Evolutionary conservation across 2,329 filamentous ascomycete species (phyloP).

Genomic region (Ophiosphaerella narmari): DNA sequence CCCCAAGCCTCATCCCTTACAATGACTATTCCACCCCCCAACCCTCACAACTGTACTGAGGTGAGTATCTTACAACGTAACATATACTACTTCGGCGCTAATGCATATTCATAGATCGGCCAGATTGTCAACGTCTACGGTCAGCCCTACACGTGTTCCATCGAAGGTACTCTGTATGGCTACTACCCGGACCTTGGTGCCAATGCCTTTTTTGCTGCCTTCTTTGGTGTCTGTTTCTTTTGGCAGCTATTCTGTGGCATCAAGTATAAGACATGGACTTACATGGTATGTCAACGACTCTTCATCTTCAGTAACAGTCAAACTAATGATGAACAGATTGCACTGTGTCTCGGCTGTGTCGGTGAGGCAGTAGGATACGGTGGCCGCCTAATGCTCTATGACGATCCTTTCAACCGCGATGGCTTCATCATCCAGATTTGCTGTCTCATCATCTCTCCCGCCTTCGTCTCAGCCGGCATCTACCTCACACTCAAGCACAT

Average conservation of each 20-base stretch:
- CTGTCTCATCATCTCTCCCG: slow-evolving; percentile 61
- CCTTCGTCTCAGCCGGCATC: slow-evolving; percentile 60
- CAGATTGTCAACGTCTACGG: slow-evolving; percentile 1
- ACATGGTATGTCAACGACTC: slow-evolving; percentile 39
- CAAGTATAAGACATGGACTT: slow-evolving; percentile 61
- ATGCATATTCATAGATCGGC: not conserved
- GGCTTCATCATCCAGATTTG: slow-evolving; percentile 62
- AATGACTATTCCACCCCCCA: slow-evolving; percentile 28
- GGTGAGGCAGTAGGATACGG: slow-evolving; percentile 62
- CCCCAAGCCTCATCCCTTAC: not conserved
- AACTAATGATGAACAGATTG: slow-evolving; percentile 37
- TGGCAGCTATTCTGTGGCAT: slow-evolving; percentile 56
- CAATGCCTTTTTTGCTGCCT: slow-evolving; percentile 58
- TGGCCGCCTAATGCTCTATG: slow-evolving; percentile 58
- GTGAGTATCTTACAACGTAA: slow-evolving; percentile 12
- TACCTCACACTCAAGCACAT: slow-evolving; percentile 63
- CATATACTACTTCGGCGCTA: not conserved
- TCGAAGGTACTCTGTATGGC: slow-evolving; percentile 56
- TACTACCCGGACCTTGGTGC: slow-evolving; percentile 59
- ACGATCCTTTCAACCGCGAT: slow-evolving; percentile 55
- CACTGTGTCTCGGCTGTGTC: slow-evolving; percentile 53
- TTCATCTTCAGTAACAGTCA: not conserved
- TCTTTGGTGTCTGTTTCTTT: slow-evolving; percentile 56
- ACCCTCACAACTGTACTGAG: slow-evolving; percentile 19
- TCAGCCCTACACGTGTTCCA: slow-evolving; percentile 42